Conservation (phyloP, 2,329 filamentous ascomycete genomes). For the Talaromyces sp. region DNA sequence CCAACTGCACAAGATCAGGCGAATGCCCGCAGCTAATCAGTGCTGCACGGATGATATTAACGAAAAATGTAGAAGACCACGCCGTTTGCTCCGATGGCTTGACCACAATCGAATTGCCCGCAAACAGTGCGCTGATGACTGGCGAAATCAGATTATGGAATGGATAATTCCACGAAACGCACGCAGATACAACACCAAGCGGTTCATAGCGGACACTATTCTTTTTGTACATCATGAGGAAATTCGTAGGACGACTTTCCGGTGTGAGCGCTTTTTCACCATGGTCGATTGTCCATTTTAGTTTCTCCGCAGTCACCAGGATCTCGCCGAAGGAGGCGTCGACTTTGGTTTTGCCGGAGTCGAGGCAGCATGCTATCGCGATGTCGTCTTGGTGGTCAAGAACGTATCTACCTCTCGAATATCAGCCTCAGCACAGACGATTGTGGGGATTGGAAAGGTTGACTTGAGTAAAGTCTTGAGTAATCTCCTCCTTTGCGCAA, state of each 20-base stretch:
- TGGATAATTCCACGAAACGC: slow-evolving; percentile 95
- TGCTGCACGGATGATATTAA: slow-evolving; percentile 73
- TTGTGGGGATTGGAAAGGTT: slow-evolving; percentile 19
- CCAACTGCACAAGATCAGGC: slow-evolving; percentile 74
- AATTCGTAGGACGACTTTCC: slow-evolving; percentile 75
- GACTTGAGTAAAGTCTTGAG: slow-evolving; percentile 74
- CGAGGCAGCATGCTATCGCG: slow-evolving; percentile 78
- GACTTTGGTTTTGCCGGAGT: slow-evolving; percentile 94
- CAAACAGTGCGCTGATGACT: slow-evolving; percentile 84
- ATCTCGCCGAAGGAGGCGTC: slow-evolving; percentile 95
- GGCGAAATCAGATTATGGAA: slow-evolving; percentile 95
- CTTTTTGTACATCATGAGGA: slow-evolving; percentile 93
- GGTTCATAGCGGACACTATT: slow-evolving; percentile 91
- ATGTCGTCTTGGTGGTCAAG: slow-evolving; percentile 88
- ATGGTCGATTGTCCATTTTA: slow-evolving; percentile 90
- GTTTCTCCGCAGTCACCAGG: slow-evolving; percentile 87
- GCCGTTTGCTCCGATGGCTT: slow-evolving; percentile 95
- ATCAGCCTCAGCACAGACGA: background rate
- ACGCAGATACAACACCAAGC: slow-evolving; percentile 84
- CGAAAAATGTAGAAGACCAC: slow-evolving; percentile 85
- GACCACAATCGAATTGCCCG: slow-evolving; percentile 87
- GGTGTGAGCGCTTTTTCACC: slow-evolving; percentile 77
- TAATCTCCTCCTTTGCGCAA: slow-evolving; percentile 73
- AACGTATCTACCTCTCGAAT: slow-evolving; percentile 56
- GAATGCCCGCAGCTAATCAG: slow-evolving; percentile 80